Base-by-base conservation (phyloP, 106 monocot species). In the Agapanthus africanus region DNA sequence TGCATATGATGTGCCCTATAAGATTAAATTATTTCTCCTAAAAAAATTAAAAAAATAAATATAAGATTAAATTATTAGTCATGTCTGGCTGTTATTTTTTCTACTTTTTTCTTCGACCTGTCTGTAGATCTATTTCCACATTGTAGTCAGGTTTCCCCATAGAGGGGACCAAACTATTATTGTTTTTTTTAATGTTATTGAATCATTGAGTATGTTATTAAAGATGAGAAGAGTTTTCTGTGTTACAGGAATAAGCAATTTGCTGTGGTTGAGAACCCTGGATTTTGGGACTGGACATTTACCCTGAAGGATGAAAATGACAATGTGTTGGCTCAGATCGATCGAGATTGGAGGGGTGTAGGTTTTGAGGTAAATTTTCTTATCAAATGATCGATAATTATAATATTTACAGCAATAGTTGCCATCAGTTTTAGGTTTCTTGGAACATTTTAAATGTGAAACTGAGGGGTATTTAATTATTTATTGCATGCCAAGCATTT, bases 251-350 rank as follows among this genome's bases (percentile, higher is more conserved):
- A 99, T 70, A 90, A 74, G 32, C 97, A 99, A 73, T 99, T 99
- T 84, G 92, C 97, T 35, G 80, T 99, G 67, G 97, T 99, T 72
- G 97, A 99, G 73, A 99, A 99, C 63, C 97, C 97, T 64, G 97
- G 97, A 9, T 84, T 99, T 63, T 99, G 92, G 97, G 87, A 99
- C 63, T 99, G 97, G 97, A 99, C 92, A 37, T 99, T 99, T 69
- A 99, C 90, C 27, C 69, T 99, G 66, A 90, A 87, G 77, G 97
- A 99, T 75, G 82, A 90, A 50, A 70, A 90, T 67, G 97, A 92
- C 26, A 89, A 85, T 80, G 87, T 90, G 47, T 66, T 99, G n/a
- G 89, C 97, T 60, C 86, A 99, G 75, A 92, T 99, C 67, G 89
- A 84, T 73, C 97, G 97, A 44, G 87, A 99, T 33, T 99, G 97